A percentile compares a stretch with the other conserved stretches of the same genome.
These are phyloP conservation scores for Schizonepeta tenuifolia DNA, from an alignment of 257 asterid species.

Conservation along the genomic window DNA sequence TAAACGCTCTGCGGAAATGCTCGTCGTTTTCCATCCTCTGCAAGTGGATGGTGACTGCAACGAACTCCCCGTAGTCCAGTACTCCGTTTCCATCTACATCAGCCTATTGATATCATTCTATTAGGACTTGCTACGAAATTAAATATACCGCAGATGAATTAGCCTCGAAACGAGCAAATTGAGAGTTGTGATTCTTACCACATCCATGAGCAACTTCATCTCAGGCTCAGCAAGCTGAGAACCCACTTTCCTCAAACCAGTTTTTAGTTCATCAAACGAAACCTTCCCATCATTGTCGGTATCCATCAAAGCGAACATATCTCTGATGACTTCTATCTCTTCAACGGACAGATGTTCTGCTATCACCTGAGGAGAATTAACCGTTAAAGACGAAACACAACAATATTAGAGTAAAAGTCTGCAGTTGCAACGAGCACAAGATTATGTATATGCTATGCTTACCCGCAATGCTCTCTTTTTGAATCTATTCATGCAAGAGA, in stretches of 20 bases:
- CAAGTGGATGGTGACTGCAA: constrained; percentile 94
- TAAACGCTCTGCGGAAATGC: constrained; percentile 88
- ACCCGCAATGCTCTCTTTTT: constrained; percentile 95
- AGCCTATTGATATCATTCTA: constrained; percentile 54
- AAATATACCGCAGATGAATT: neutral
- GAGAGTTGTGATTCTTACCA: constrained; percentile 55
- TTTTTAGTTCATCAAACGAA: constrained; percentile 80
- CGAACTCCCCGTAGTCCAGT: constrained; percentile 97
- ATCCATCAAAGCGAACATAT: constrained; percentile 95
- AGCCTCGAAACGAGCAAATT: neutral
- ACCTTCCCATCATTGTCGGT: constrained; percentile 92
- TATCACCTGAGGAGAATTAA: constrained; percentile 59
- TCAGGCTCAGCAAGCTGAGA: constrained; percentile 98
- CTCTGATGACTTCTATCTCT: constrained; percentile 94
- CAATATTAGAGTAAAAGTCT: neutral
- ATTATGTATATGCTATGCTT: constrained; percentile 36
- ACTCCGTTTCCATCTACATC: constrained; percentile 95
- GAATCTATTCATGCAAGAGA: constrained; percentile 88
- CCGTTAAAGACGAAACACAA: neutral
- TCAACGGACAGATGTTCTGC: constrained; percentile 89
- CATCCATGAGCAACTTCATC: constrained; percentile 96
- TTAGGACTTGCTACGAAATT: constrained; percentile 18
- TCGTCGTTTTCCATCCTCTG: constrained; percentile 94
- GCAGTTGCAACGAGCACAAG: constrained; percentile 12
- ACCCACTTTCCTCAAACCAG: constrained; percentile 90